Evolutionary conservation across 257 asterid species (phyloP), one percentile per base, ranked within the genome.

Genomic region (Jasminum sambac): DNA sequence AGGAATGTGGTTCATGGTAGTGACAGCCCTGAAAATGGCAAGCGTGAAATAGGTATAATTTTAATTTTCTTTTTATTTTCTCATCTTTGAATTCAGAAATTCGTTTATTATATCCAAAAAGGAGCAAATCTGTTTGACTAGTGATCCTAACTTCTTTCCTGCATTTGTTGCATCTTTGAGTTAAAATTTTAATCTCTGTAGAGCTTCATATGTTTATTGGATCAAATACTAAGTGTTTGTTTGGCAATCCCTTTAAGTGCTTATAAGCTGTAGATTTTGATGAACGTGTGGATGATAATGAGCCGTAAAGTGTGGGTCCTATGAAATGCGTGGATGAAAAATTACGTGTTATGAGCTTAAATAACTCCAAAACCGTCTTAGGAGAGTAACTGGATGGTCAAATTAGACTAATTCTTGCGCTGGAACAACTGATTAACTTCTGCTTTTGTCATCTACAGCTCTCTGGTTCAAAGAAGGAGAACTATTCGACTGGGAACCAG

Each of bases 1-100:
- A 93, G 98, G 89, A 93, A 93, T 72, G 97, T 93, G 77, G 88
- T 93, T 77, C 97, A 93, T 77, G 98, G 98, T 70, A 93, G 98
- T 70, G 97, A 93, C 76, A 93, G 96, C 80, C 92, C 96, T 64
- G 96, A 93, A 58, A 90, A 90, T 37, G 97, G 98, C 76, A 76
- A 81, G 63, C 87, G 96, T 19, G 97, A 93, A 81, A 90, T 84
- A 83, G 97, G 98, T 90, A 82, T 77, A 9, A 9, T 25, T 38
- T 8, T 17, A 39, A 57, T 26, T 52, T n/a, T n/a, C n/a, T n/a
- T n/a, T n/a, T n/a, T n/a, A n/a, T n/a, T n/a, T n/a, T n/a, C n/a
- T n/a, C n/a, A n/a, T n/a, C n/a, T n/a, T n/a, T n/a, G n/a, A n/a
- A n/a, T n/a, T n/a, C n/a, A n/a, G n/a, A n/a, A n/a, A n/a, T n/a